Evolutionary conservation across 75 land plant genomes (phyloP).

Genomic region (Pseudotsuga menziesii): DNA sequence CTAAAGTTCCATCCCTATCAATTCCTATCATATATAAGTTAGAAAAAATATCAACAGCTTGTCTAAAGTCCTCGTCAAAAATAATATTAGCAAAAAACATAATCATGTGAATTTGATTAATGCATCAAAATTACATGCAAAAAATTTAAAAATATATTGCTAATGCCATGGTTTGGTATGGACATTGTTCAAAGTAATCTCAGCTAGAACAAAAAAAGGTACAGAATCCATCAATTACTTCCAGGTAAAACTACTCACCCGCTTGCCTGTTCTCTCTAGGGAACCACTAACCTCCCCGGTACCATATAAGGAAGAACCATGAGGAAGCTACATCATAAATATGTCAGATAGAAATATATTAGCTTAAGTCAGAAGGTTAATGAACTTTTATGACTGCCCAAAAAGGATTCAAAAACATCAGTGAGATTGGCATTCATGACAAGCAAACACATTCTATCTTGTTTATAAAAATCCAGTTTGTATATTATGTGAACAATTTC

Average conservation of each 20-base stretch:
- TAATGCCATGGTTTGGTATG: not conserved
- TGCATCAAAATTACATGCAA: no score
- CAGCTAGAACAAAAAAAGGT: not conserved
- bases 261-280: conserved; percentile 89
- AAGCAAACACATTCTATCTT: no score
- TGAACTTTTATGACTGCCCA: not conserved
- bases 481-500: not conserved
- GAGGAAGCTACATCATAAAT: conserved; percentile 58
- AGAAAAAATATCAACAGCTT: not conserved
- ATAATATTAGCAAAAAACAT: not conserved
- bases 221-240: not conserved
- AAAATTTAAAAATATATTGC: not conserved
- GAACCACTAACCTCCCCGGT: conserved; percentile 94
- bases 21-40: not conserved
- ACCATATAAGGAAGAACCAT: conserved; percentile 84
- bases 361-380: no score
- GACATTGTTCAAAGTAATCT: not conserved
- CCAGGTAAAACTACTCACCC: conserved; percentile 35
- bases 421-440: no score
- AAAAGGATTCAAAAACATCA: not conserved
- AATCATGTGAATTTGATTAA: conserved; percentile 2
- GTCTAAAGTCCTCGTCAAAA: not conserved
- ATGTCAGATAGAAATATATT: not conserved
- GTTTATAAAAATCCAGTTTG: no score
- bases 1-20: not conserved